Base-by-base conservation (phyloP, 148 eudicot species). In the Gaultheria prostrata region DNA sequence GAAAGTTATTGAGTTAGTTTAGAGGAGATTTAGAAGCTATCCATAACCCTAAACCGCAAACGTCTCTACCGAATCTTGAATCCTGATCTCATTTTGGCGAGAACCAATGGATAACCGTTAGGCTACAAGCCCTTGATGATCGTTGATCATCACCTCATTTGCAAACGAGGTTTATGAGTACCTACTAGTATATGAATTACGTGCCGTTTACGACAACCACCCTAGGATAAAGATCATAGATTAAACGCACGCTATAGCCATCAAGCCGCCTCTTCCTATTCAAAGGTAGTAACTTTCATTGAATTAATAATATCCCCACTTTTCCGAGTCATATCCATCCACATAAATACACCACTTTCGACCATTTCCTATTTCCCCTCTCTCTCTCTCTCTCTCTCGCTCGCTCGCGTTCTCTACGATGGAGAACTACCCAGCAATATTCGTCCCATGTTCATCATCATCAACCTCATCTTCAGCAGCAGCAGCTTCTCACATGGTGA, bases 381-480 rank as follows among this genome's bases (percentile, higher is more conserved):
- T 18, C 48, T 15, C 48, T 17, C 45, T 13, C 18, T 30, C 32
- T 67, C 72, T 70, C 75, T 72, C 76, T 71, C 76, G 35, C 76
- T 71, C 51, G 46, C 77, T 75, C 71, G 63, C 69, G n/a, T n/a
- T 74, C 74, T 67, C 84, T 59, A 28, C n/a, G 6, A 85, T 85
- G 84, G 76, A 77, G 32, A 82, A 67, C 73, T 78, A 56, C 78
- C 72, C 15, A 1, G 12, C 81, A 85, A 56, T 63, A 10, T 63
- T 77, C 9, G 54, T 82, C 56, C 82, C 57, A 32, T 63, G 35
- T 70, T 65, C 87, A 26, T 77, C 87, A 6, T 79, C 86, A 28
- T n/a, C 86, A 33, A 70, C 74, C 24, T 70, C 86, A 24, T 46
- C 84, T n/a, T n/a, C 43, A 39, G 6, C 43, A 39, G 43, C 43